Evolutionary conservation across 148 eudicot genomes (phyloP), one percentile per base, ranked within the genome.

Genomic region (Vaccinium myrtillus): DNA sequence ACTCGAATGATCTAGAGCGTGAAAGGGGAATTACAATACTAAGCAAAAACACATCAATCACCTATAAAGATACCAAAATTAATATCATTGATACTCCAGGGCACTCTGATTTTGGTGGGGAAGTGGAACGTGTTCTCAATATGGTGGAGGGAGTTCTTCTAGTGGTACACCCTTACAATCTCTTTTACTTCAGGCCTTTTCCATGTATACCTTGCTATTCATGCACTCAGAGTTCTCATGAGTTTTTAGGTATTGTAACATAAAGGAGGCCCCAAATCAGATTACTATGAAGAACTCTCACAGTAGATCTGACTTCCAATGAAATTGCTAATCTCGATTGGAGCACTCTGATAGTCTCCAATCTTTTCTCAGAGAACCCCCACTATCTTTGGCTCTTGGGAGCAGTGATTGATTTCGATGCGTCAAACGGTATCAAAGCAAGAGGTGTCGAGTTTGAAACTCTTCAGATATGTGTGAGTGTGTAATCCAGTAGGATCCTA

Each of bases 11-110:
- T 86, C 91, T 97, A 54, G 98, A 95, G 84, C 98, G 99, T 77
- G 99, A 97, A 91, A 91, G 99, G 78, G 99, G 99, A 82, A 97
- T 97, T 83, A 97, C 99, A 36, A 97, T 97, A 13, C 94, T 97
- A 59, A 97, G 98, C 91, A 97, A 97, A 83, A 97, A 97, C 89
- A 97, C 99, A 55, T 95, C 99, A 49, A 94, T 97, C 83, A 83
- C 92, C 19, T 97, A 91, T 81, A 94, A 94, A 76, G 98, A 95
- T 81, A 93, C 95, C 82, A 97, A 97, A 86, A 92, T 97, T 63
- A 97, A 97, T 87, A 97, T 97, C 32, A 97, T 97, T 83, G 99
- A 97, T 86, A 97, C 99, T 78, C 99, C 99, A 69, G 99, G 99
- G 16, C 99, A 97, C 86, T 97, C 99, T 75, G 99, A 97, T 91